Base-by-base conservation (phyloP, 1,139 yeast genomes). In the Diutina rugosa region DNA sequence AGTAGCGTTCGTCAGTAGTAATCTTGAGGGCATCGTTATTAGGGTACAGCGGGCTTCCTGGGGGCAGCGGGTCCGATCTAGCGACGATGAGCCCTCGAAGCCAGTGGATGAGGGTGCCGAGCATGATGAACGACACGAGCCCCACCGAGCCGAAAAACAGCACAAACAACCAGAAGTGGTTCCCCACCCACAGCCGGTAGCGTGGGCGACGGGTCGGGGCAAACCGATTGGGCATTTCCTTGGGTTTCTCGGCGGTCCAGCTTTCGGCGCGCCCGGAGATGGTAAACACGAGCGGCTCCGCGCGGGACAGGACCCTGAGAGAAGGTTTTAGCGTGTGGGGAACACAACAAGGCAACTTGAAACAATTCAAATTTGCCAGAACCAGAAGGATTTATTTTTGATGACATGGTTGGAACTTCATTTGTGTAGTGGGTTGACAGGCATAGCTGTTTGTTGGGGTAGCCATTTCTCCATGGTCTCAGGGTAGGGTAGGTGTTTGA, bases 1-100 rank as follows among this genome's bases (percentile, higher is more conserved):
- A 91, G 66, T 87, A 89, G 30, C 78, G 67, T 56, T 90, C 69
- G 59, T 83, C 82, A 46, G 55, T 65, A n/a, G 62, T 58, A 53
- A 59, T 46, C 41, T 59, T 59, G 48, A 61, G 51, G 7, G 55
- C 47, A 12, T 59, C 52, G 45, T 57, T 21, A 47, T 61, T 56
- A 10, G 63, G 63, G 28, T 57, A 61, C 18, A 61, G 62, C 56
- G 32, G 5, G 8, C 16, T 9, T 4, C 16, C n/a, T 7, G 26
- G 12, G 1, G 41, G 28, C 12, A 18, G 53, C 21, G 26, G 21
- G 6, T 48, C 18, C 2, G 18, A 6, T 5, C 14, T 28, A 3
- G 32, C 18, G 29, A 49, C 10, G n/a, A 49, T 32, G 1, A 16
- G n/a, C 3, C 53, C 29, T 8, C 53, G 53, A 18, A 49, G 44